These are phyloP conservation scores for Tripidium arundinaceum DNA, from an alignment of 202 grass and related monocot genomes.

Conservation along the genomic window DNA sequence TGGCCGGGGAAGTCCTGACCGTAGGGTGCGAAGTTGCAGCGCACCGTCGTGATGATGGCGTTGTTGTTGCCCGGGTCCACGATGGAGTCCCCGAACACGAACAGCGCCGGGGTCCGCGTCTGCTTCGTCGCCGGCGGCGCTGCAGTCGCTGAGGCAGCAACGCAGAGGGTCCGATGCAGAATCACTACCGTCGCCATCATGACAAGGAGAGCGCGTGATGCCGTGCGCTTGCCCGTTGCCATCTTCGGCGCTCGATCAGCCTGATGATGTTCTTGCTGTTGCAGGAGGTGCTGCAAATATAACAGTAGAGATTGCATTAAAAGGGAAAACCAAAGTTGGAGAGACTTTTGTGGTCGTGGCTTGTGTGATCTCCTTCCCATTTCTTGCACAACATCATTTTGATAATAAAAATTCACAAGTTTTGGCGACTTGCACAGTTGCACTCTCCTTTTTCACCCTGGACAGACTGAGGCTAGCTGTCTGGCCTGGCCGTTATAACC, in stretches of 20 bases:
- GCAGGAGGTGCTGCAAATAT: not conserved
- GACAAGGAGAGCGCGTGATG: not conserved
- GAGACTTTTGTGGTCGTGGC: not conserved
- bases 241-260: not conserved
- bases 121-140: constrained; percentile 8
- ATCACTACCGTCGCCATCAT: not conserved
- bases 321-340: not conserved
- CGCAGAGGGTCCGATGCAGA: not conserved
- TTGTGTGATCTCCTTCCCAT: not conserved
- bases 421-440: not conserved
- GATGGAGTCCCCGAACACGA: constrained; percentile 74
- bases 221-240: not conserved
- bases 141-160: not conserved
- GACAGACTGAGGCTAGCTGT: not conserved
- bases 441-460: not conserved
- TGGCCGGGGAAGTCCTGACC: constrained; percentile 65
- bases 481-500: not conserved
- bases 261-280: not conserved
- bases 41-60: constrained; percentile 43
- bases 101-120: constrained; percentile 39
- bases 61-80: constrained; percentile 94
- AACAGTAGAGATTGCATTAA: not conserved
- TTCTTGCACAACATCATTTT: not conserved
- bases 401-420: not conserved
- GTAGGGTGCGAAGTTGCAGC: constrained; percentile 68